phyloP scores from a whole-genome alignment of 1,284 basidiomycete genomes.

The Naganishia cerealis region DNA sequence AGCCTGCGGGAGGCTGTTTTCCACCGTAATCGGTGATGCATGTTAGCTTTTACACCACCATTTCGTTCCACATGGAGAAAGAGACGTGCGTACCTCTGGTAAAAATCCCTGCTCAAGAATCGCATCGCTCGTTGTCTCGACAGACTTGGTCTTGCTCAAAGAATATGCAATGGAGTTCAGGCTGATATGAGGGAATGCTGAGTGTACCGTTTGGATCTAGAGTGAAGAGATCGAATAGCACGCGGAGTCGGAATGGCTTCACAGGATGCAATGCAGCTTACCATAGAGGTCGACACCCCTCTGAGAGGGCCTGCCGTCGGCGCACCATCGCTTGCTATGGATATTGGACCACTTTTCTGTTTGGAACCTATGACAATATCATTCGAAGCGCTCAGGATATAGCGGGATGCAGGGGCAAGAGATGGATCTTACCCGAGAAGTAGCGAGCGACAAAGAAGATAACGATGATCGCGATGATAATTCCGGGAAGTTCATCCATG shows the following conservation, averaged over 20 bases:
- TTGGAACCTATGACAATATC: conserved; percentile 11
- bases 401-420: neutral
- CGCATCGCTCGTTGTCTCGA: conserved; percentile 52
- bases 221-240: neutral
- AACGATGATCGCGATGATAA: conserved; percentile 45
- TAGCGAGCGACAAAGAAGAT: conserved; percentile 46
- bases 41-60: neutral
- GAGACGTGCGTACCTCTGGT: conserved; percentile 44
- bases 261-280: conserved; percentile 30
- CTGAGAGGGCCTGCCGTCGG: conserved; percentile 40
- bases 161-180: conserved; percentile 50
- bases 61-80: neutral
- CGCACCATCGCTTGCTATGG: conserved; percentile 31
- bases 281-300: conserved; percentile 48
- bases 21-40: neutral
- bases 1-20: conserved; percentile 28
- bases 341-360: conserved; percentile 11
- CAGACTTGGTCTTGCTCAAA: conserved; percentile 49
- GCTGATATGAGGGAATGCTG: conserved; percentile 52
- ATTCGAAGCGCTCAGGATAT: neutral
- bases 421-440: conserved; percentile 32
- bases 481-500: conserved; percentile 48
- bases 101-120: conserved; percentile 50
- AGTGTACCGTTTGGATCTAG: conserved; percentile 51
- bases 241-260: neutral